Base-by-base conservation (phyloP, 805 yeast genomes). In the Metschnikowia kofuensis region DNA sequence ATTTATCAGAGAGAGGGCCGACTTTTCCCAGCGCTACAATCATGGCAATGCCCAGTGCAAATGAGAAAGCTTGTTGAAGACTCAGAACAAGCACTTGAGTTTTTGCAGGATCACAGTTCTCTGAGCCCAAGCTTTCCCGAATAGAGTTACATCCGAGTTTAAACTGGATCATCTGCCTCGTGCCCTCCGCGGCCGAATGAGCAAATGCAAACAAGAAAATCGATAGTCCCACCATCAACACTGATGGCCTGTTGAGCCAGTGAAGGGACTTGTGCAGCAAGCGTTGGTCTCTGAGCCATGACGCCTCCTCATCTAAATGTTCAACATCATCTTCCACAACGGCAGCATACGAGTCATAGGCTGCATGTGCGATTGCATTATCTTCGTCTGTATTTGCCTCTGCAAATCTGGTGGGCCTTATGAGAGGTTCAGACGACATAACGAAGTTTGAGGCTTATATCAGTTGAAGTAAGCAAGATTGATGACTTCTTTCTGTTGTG, bases 171-270 rank as follows among this genome's bases (percentile, higher is more conserved):
- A 72, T 50, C 55, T 70, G 68, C 76, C 80, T 36, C 62, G 74
- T 50, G 58, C 82, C 44, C 54, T 62, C 65, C 66, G 71, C 57
- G 57, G 64, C 52, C 66, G 67, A 47, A 60, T 58, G 7, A 66
- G 79, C 66, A 43, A 82, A 59, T 8, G 83, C 69, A 47, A 67
- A 64, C 5, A 78, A 38, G 35, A 80, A 72, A 2, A 76, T 39
- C 1, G 74, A 62, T 2, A 69, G 35, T 27, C 82, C 72, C 11
- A 84, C 60, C 66, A 80, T 69, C n/a, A 66, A 55, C 8, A 82
- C 65, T 2, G 85, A 76, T 0, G 91, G 91, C 38, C 85, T 68
- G 29, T 68, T 69, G 46, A 76, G 65, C 86, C 88, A 84, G 15
- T 72, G 70, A 29, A 79, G 47, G 2, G 67, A 49, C 50, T 67